Base-by-base conservation (phyloP, 2,329 filamentous ascomycete species). In the Botrytis porri region DNA sequence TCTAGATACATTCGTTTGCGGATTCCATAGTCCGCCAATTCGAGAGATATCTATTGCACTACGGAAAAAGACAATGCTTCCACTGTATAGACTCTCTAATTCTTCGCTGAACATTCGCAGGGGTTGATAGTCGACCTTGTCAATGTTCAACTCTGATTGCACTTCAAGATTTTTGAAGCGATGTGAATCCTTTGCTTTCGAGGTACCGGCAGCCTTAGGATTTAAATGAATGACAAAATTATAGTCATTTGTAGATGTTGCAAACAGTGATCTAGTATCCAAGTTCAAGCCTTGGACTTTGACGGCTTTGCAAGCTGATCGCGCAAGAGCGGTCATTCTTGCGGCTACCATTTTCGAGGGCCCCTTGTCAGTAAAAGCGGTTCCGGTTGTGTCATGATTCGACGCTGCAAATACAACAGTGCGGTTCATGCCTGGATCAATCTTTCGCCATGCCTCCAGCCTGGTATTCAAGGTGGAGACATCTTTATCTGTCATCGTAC, bases 381-480 rank as follows among this genome's bases (percentile, higher is more conserved):
- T 89, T 5, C 96, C 96, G 51, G 92, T 92, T 8, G 84, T 83
- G 78, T 98, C 94, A 75, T 93, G 84, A 70, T 93, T 92, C 0
- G 93, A 94, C 3, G 94, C 94, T 6, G 92, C 92, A 79, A 98
- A 93, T 57, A 98, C 84, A 29, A 92, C 90, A 4, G 93, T 88
- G 75, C 90, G 90, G 82, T 96, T 97, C 90, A 98, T 93, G 70
- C 88, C 89, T 1, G 95, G 94, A 79, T 99, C 96, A 71, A 96
- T 90, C 76, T 92, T 93, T 73, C 96, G 88, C 93, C 94, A 97
- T 22, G 92, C 90, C 75, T 93, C 89, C 73, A 98, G 91, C 32
- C 92, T 89, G 6, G 90, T 92, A 54, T 86, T 86, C 75, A 96
- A 90, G 4, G 85, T 84, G 45, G 88, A 83, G 18, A 91, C 86